Percentiles rank a stretch among this genome's conserved stretches.
Evolutionary conservation across 768 basidiomycete genomes (phyloP).

Genomic region (Lactarius quietus): DNA sequence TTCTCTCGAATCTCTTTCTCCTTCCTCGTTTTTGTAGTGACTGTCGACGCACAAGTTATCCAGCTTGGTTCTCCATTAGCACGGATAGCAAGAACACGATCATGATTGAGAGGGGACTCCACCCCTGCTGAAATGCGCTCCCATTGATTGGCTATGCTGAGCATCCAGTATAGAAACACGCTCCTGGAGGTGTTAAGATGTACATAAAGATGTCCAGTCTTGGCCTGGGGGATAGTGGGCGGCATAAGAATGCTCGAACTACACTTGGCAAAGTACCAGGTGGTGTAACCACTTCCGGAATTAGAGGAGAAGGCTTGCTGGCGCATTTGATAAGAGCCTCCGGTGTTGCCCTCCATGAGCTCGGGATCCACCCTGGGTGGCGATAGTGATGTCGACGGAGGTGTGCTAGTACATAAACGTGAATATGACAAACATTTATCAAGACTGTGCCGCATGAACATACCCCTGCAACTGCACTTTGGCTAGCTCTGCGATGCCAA

Average conservation of each 20-base stretch:
- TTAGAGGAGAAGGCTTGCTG: background rate
- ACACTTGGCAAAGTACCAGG: background rate
- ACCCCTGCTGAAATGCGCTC: too few species aligned
- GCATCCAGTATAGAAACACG: background rate
- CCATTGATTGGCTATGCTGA: too few species aligned
- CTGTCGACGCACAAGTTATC: background rate
- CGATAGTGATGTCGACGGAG: background rate
- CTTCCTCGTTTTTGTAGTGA: too few species aligned
- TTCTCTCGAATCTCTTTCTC: background rate
- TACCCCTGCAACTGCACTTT: too few species aligned
- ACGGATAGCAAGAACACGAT: background rate
- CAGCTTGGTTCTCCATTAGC: conserved; percentile 1
- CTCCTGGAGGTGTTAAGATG: background rate
- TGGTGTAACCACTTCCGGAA: conserved; percentile 6
- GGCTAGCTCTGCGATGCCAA: too few species aligned
- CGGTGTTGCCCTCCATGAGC: too few species aligned
- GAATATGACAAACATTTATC: too few species aligned
- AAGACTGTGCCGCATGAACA: too few species aligned
- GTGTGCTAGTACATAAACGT: too few species aligned
- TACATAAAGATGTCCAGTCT: conserved; percentile 2
- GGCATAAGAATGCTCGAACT: background rate
- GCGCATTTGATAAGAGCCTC: too few species aligned
- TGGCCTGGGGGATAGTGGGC: background rate
- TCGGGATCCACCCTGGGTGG: too few species aligned
- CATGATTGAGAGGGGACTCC: background rate